Conservation (phyloP, 495 filamentous ascomycete genomes). For the Lasiosphaeria ovina region DNA sequence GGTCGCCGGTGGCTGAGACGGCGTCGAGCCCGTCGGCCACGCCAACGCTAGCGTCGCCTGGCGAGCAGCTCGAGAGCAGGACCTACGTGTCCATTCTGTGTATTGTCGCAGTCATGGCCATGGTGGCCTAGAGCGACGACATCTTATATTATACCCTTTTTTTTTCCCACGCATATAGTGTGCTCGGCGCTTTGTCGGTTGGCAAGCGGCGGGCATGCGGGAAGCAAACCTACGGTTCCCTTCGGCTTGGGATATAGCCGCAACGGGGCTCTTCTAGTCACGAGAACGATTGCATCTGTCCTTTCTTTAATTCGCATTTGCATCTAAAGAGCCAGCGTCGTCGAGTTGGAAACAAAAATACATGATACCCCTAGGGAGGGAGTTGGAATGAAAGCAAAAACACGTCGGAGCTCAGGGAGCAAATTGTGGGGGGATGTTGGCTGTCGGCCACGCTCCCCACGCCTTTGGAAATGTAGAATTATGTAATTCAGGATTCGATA, state of each 20-base stretch:
- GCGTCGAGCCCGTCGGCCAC: constrained; percentile 5
- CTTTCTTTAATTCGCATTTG: constrained; percentile 16
- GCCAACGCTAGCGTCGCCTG: constrained; percentile 17
- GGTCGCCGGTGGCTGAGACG: constrained; percentile 11
- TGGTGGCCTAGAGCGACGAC: constrained; percentile 18
- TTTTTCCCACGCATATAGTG: neutral
- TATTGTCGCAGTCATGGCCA: constrained; percentile 18
- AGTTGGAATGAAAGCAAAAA: constrained; percentile 3
- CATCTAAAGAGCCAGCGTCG: constrained; percentile 17
- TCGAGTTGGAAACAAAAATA: constrained; percentile 7
- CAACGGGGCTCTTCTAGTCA: constrained; percentile 2
- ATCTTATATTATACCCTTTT: neutral
- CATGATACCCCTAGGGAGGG: constrained; percentile 17
- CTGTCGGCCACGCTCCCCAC: neutral
- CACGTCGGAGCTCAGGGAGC: constrained; percentile 8
- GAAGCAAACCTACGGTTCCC: neutral
- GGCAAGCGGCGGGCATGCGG: neutral
- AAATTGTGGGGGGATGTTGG: constrained; percentile 1
- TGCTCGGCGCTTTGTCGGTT: neutral
- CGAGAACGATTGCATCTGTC: constrained; percentile 12
- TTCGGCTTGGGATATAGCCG: neutral
- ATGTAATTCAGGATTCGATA: constrained; percentile 6
- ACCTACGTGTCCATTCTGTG: constrained; percentile 18
- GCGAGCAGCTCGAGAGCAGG: constrained; percentile 17
- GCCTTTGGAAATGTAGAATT: constrained; percentile 1